phyloP scores from a whole-genome alignment of 176 grass and related monocot genomes.

The Elaeis guineensis region DNA sequence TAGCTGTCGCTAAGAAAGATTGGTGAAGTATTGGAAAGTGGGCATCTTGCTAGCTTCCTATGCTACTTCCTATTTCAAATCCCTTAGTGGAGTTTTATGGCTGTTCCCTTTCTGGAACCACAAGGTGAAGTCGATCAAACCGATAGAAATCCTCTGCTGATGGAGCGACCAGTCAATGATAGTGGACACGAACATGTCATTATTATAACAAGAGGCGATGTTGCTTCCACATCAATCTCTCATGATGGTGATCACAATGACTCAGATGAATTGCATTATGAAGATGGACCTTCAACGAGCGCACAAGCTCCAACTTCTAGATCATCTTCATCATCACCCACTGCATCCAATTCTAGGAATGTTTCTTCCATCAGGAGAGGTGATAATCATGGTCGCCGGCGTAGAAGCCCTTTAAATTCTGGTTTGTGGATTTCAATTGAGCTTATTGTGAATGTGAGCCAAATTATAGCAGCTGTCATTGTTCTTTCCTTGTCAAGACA shows the following conservation, averaged over 20 bases:
- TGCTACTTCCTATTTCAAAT: not conserved
- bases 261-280: not conserved
- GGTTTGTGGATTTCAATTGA: no score
- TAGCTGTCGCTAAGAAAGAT: no score
- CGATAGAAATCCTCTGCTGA: not conserved
- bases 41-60: no score
- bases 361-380: no score
- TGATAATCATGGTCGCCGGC: no score
- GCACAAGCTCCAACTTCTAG: not conserved
- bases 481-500: no score
- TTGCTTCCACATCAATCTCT: not conserved
- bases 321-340: no score
- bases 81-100: not conserved
- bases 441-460: no score
- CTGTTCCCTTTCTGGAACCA: not conserved
- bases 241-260: not conserved
- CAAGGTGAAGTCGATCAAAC: not conserved
- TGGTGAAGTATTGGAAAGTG: no score
- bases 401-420: no score
- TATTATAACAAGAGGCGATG: not conserved
- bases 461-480: no score
- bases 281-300: not conserved
- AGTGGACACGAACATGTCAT: not conserved
- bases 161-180: not conserved
- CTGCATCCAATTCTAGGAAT: no score